Evolutionary conservation across 192 early-diverging fungal genomes (phyloP).

Genomic region (Coemansia sp.): DNA sequence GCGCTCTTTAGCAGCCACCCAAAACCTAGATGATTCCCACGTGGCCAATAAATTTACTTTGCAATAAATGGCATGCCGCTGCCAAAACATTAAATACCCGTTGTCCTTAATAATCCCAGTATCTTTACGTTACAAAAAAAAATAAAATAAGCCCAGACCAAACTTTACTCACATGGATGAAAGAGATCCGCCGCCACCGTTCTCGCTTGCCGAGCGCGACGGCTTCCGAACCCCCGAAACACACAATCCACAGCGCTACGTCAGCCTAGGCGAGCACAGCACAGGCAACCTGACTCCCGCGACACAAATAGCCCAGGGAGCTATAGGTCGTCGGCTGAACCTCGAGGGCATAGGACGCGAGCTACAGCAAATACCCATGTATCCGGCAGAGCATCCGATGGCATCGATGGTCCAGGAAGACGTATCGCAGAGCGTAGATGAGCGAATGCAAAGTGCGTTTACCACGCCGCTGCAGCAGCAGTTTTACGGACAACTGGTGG

Average conservation of each 20-base stretch:
- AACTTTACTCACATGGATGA: background rate
- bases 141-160: background rate
- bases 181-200: background rate
- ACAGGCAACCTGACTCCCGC: background rate
- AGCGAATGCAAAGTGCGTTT: background rate
- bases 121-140: background rate
- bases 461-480: background rate
- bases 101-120: background rate
- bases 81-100: background rate
- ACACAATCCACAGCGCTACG: background rate
- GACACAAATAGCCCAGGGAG: background rate
- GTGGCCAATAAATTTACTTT: background rate
- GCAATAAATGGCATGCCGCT: too few relatives aligned
- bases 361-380: background rate
- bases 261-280: background rate
- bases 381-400: background rate
- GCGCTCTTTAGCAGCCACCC: too few relatives aligned
- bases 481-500: background rate
- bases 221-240: background rate
- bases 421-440: background rate
- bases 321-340: constrained; percentile 4
- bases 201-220: background rate
- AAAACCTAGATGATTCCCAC: background rate
- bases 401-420: constrained; percentile 4
- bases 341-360: constrained; percentile 1